Evolutionary conservation across 768 basidiomycete species (phyloP).

Genomic region (Termitomyces sp.): DNA sequence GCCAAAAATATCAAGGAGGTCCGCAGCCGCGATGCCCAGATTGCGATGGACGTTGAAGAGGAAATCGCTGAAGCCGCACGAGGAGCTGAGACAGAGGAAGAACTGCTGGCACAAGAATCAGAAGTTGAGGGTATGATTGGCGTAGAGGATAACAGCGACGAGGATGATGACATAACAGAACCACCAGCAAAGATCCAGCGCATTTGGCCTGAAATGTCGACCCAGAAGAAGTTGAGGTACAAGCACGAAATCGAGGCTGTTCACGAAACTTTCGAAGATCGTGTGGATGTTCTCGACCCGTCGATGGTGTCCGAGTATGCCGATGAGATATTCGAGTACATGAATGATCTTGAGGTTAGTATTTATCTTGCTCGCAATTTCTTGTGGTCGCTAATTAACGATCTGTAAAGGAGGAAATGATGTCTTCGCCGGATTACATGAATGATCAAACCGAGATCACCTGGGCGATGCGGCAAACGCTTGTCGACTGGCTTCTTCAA

Average conservation of each 20-base stretch:
- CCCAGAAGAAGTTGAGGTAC: constrained; percentile 53
- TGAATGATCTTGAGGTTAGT: constrained; percentile 87
- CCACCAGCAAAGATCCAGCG: constrained; percentile 39
- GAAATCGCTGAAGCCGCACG: constrained; percentile 24
- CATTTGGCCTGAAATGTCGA: constrained; percentile 72
- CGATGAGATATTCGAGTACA: constrained; percentile 98
- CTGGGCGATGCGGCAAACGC: constrained; percentile 93
- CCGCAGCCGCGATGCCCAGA: constrained; percentile 31
- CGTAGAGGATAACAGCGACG: constrained; percentile 44
- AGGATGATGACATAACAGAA: constrained; percentile 26
- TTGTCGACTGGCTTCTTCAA: constrained; percentile 98
- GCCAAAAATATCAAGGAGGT: constrained; percentile 34
- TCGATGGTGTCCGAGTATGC: constrained; percentile 98
- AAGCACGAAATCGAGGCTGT: constrained; percentile 62
- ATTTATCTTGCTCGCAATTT: neutral
- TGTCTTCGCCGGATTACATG: constrained; percentile 96
- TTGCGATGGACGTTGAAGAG: constrained; percentile 66
- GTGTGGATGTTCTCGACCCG: constrained; percentile 70
- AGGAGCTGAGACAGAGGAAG: constrained; percentile 36
- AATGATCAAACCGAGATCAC: constrained; percentile 85
- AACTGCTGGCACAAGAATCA: constrained; percentile 36
- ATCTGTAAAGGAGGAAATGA: constrained; percentile 59
- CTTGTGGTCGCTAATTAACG: constrained; percentile 15
- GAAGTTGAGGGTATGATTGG: constrained; percentile 66
- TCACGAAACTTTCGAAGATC: constrained; percentile 65